A percentile compares a stretch with the other conserved stretches of the same genome.
Conservation (phyloP, 768 basidiomycete species). For the Hericium erinaceus region DNA sequence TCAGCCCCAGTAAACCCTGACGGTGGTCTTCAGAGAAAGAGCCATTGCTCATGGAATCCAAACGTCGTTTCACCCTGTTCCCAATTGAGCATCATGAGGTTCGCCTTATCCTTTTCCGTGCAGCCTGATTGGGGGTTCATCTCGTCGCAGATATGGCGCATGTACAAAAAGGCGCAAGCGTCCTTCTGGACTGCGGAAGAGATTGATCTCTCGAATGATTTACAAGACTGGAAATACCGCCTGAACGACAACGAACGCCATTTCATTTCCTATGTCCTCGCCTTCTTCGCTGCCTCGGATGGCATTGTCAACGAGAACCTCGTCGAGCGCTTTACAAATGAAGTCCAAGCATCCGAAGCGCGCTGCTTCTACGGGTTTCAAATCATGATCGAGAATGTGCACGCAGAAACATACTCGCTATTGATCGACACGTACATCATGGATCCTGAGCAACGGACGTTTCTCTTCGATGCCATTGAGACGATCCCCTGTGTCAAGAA, state of each 20-base stretch:
- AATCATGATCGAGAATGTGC: slow-evolving; percentile 98
- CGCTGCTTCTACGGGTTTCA: slow-evolving; percentile 97
- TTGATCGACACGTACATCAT: slow-evolving; percentile 94
- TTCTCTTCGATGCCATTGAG: slow-evolving; percentile 88
- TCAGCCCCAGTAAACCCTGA: not conserved
- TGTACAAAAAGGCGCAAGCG: slow-evolving; percentile 93
- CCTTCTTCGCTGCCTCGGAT: slow-evolving; percentile 94
- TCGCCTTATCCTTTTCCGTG: slow-evolving; percentile 13
- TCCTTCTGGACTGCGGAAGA: slow-evolving; percentile 94
- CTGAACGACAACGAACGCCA: slow-evolving; percentile 77
- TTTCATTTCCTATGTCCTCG: slow-evolving; percentile 88
- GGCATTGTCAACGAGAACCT: slow-evolving; percentile 97
- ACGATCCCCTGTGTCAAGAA: slow-evolving; percentile 88
- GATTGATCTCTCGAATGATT: slow-evolving; percentile 81
- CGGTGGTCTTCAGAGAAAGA: slow-evolving; percentile 35
- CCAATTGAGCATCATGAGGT: slow-evolving; percentile 92
- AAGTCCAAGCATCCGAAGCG: slow-evolving; percentile 88
- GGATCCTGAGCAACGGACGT: slow-evolving; percentile 62
- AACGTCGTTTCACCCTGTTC: slow-evolving; percentile 82
- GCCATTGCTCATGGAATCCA: slow-evolving; percentile 70
- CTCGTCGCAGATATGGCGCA: slow-evolving; percentile 71
- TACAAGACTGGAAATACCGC: slow-evolving; percentile 76
- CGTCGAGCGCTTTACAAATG: slow-evolving; percentile 85
- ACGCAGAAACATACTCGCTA: slow-evolving; percentile 93
- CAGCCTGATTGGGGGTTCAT: not conserved